Percentiles rank a stretch among this genome's conserved stretches.
These are phyloP conservation scores for Colletotrichum liriopes DNA, from an alignment of 2,329 filamentous ascomycete genomes.

Conservation along the genomic window DNA sequence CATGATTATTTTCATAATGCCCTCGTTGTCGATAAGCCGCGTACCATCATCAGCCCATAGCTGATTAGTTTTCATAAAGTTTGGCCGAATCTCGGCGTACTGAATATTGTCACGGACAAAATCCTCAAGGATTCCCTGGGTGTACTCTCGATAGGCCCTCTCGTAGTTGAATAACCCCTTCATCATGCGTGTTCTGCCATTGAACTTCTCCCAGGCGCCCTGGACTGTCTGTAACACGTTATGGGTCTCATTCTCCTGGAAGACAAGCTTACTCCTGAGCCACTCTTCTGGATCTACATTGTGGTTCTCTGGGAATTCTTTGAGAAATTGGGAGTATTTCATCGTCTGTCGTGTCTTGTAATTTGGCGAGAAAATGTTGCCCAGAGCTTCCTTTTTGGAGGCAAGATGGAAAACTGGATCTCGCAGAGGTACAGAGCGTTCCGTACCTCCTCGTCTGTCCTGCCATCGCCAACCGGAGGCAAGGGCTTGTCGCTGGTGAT, in stretches of 20 bases:
- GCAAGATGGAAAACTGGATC: slow-evolving; percentile 70
- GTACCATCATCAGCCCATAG: slow-evolving; percentile 73
- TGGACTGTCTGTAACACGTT: slow-evolving; percentile 63
- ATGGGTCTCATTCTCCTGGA: slow-evolving; percentile 74
- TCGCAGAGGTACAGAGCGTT: slow-evolving; percentile 61
- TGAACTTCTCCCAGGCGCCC: slow-evolving; percentile 76
- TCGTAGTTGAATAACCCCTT: slow-evolving; percentile 81
- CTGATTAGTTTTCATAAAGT: slow-evolving; percentile 76
- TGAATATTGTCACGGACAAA: slow-evolving; percentile 77
- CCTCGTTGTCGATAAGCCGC: slow-evolving; percentile 66
- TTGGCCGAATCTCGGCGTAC: slow-evolving; percentile 80
- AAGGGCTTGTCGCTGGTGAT: slow-evolving; percentile 73
- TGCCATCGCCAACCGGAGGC: no score
- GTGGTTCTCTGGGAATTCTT: slow-evolving; percentile 51
- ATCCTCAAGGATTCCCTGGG: slow-evolving; percentile 70
- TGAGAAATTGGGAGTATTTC: slow-evolving; percentile 59
- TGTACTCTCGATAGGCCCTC: slow-evolving; percentile 74
- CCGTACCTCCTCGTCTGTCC: neutral
- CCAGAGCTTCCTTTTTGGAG: slow-evolving; percentile 51
- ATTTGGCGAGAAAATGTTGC: slow-evolving; percentile 63
- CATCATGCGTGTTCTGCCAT: slow-evolving; percentile 78
- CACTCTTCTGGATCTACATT: slow-evolving; percentile 61
- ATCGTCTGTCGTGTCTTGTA: slow-evolving; percentile 64
- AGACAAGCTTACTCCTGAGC: slow-evolving; percentile 75
- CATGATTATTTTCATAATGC: slow-evolving; percentile 74